phyloP scores from a whole-genome alignment of 78 protist genomes.

The Goniomonas avonlea region DNA sequence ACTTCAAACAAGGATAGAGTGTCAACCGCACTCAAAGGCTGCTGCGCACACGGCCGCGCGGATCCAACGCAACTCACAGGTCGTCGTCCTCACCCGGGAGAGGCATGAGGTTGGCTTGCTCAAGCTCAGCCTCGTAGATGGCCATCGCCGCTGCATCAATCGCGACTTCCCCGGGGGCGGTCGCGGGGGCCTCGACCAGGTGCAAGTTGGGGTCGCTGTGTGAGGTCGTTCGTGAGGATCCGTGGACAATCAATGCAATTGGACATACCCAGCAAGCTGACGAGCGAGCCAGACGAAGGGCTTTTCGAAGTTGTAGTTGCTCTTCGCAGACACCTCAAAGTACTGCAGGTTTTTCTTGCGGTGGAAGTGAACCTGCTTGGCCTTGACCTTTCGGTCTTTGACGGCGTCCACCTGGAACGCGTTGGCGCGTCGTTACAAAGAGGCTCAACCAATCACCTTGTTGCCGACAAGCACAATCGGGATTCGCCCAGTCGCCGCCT shows the following conservation, averaged over 20 bases:
- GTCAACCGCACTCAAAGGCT: no score
- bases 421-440: not conserved
- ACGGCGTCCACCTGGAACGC: no score
- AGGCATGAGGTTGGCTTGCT: not conserved
- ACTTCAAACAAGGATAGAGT: no score
- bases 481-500: no score
- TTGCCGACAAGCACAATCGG: constrained; percentile 98
- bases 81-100: constrained; percentile 25
- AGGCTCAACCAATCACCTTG: no score
- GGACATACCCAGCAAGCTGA: no score
- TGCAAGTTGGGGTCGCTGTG: constrained; percentile 62
- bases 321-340: constrained; percentile 95
- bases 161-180: constrained; percentile 50
- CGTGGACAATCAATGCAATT: no score
- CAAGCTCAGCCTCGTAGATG: constrained; percentile 64
- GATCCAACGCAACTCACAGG: no score
- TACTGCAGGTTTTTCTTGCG: constrained; percentile 71
- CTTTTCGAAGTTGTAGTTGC: constrained; percentile 97
- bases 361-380: constrained; percentile 93
- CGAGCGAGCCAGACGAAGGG: constrained; percentile 95
- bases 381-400: constrained; percentile 91
- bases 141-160: constrained; percentile 52
- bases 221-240: no score
- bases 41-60: no score
- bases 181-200: constrained; percentile 66